Base-by-base conservation (phyloP, 1,284 basidiomycete genomes). In the Moesziomyces sp. region DNA sequence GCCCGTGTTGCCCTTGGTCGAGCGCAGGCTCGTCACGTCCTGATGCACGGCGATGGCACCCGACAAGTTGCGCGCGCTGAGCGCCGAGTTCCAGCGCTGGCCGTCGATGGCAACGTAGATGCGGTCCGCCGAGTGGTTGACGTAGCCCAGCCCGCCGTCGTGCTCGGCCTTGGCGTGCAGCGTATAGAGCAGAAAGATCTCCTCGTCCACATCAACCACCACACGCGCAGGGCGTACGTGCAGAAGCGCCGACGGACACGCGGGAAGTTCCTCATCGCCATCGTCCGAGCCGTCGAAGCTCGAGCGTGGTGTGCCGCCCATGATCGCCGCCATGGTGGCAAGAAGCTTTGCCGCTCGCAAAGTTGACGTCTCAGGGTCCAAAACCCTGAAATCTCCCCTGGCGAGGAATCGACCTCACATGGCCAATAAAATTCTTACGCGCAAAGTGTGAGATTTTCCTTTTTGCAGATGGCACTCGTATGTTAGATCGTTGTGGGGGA, bases 1-100 rank as follows among this genome's bases (percentile, higher is more conserved):
- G 7, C 81, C 81, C 3, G 81, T 83, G 43, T 83, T 74, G 8
- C 81, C 81, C 19, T 53, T 70, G 3, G 55, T 46, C 0, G 78
- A 76, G 2, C 79, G 73, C 18, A 83, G 53, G 16, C 70, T 68
- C 18, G 81, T 83, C 14, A 72, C 69, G 48, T 82, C 43, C 51
- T 75, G 78, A 48, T 52, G 57, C 46, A 74, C 56, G 24, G 52
- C 54, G 1, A 56, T 52, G 35, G 35, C 35, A 11, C 28, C 70
- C 45, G 30, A 35, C 30, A 68, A n/a, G 38, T 74, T 59, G 46
- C 65, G 57, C 43, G 68, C 65, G 7, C 48, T 58, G 0, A 38
- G 10, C 0, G 48, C 52, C 24, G 51, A 64, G 14, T 48, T 40
- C 65, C 71, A 68, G 5, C 13, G 49, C 21, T 14, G 4, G n/a